Evolutionary conservation across 495 filamentous ascomycete species (phyloP).

Genomic region (Hypoxylon perforatum): DNA sequence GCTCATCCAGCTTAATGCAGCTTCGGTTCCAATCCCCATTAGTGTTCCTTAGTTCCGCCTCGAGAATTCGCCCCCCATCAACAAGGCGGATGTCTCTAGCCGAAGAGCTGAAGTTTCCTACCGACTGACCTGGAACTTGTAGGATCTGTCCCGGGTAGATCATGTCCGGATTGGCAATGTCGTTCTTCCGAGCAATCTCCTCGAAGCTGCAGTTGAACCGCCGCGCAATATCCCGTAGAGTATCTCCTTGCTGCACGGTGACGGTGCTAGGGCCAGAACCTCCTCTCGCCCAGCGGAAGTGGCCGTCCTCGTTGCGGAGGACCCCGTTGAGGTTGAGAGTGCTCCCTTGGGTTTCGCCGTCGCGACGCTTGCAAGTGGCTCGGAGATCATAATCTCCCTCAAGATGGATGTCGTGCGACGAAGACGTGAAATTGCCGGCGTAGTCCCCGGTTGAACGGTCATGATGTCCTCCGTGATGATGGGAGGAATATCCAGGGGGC

Average conservation of each 20-base stretch:
- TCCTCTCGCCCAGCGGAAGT: conserved; percentile 45
- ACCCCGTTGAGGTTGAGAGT: conserved; percentile 49
- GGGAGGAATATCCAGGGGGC: conserved; percentile 1
- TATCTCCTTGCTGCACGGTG: conserved; percentile 50
- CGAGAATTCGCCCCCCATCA: conserved; percentile 52
- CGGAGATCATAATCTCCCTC: conserved; percentile 49
- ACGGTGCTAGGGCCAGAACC: conserved; percentile 20
- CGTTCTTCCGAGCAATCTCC: conserved; percentile 46
- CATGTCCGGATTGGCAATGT: conserved; percentile 49
- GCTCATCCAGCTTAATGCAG: conserved; percentile 54
- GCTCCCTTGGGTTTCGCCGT: conserved; percentile 45
- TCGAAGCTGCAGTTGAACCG: conserved; percentile 39
- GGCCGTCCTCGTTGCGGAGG: conserved; percentile 47
- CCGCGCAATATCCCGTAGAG: conserved; percentile 46
- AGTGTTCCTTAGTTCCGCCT: conserved; percentile 50
- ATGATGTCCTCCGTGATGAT: conserved; percentile 9
- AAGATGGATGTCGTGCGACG: conserved; percentile 47
- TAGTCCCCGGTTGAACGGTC: conserved; percentile 28
- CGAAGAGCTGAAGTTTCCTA: conserved; percentile 53
- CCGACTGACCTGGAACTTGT: conserved; percentile 47
- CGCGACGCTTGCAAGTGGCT: conserved; percentile 44
- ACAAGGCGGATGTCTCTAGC: conserved; percentile 52
- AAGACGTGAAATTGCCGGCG: conserved; percentile 47
- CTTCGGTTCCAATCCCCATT: conserved; percentile 47
- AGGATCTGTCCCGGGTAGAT: conserved; percentile 52